Percentiles rank a stretch among this genome's conserved stretches.
Conservation (phyloP, 768 basidiomycete genomes). For the Suillus brevipes region DNA sequence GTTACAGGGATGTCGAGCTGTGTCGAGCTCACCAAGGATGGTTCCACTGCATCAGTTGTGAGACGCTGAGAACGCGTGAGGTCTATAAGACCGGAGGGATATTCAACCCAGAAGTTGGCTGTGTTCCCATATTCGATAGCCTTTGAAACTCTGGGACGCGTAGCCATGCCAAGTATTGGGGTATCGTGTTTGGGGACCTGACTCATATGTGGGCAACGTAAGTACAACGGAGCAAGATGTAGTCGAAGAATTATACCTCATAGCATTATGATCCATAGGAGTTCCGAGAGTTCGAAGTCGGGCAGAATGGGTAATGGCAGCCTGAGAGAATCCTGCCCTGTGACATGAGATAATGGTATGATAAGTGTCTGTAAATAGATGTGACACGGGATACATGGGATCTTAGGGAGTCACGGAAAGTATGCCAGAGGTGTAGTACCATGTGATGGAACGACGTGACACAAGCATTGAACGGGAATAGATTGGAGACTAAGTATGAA, state of each 20-base stretch:
- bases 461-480: constrained; percentile 12
- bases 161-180: constrained; percentile 45
- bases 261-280: constrained; percentile 11
- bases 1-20: constrained; percentile 59
- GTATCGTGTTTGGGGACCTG: constrained; percentile 35
- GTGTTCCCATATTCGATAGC: constrained; percentile 57
- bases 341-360: constrained; percentile 3
- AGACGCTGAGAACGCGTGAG: constrained; percentile 52
- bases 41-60: constrained; percentile 22
- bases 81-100: constrained; percentile 63
- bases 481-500: constrained; percentile 11
- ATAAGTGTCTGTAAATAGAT: constrained; percentile 10
- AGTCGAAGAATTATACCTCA: constrained; percentile 9
- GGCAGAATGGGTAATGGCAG: constrained; percentile 6
- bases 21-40: constrained; percentile 33
- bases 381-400: neutral
- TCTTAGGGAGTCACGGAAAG: neutral
- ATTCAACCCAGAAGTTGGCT: constrained; percentile 66
- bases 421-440: neutral
- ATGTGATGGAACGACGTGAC: constrained; percentile 7
- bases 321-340: constrained; percentile 11
- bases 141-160: constrained; percentile 44
- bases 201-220: constrained; percentile 19
- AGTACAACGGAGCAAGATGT: constrained; percentile 6
- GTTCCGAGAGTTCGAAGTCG: neutral